Base-by-base conservation (phyloP, 2,329 filamentous ascomycete genomes). In the Byssothecium circinans region DNA sequence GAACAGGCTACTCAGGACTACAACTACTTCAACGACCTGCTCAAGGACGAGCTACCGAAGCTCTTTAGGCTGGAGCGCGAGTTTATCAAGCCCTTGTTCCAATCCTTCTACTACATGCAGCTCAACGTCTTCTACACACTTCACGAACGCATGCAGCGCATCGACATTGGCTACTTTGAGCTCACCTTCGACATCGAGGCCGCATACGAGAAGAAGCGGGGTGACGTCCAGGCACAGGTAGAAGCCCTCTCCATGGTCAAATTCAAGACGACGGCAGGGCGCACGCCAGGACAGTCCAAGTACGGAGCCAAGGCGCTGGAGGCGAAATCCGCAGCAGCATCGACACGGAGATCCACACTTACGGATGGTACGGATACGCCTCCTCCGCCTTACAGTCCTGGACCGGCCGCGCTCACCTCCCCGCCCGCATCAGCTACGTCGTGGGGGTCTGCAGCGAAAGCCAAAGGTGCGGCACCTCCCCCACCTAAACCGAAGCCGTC, bases 91-190 rank as follows among this genome's bases (percentile, higher is more conserved):
- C 94, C 94, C 2, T 83, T 99, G 7, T 99, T 99, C 80, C 94
- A 97, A 71, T 95, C 89, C 8, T 99, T 99, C 77, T 99, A 99
- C 76, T 99, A 97, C 78, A 99, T 99, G 94, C 94, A 99, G 74
- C 83, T 99, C 57, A 99, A 99, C 73, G 89, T 99, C 57, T 99
- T 97, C 73, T 99, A 99, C 74, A 99, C 94, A 1, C 80, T 99
- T 44, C 94, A 99, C 71, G 92, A 97, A 74, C 90, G 87, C 74
- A 99, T 99, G 94, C 94, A 99, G 75, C 85, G 82, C 58, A 91
- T 95, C 70, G 91, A 97, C 66, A 99, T 99, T 67, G 91, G 91
- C 52, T 99, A 99, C 75, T 99, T 99, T 72, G 89, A 99, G 71
- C 81, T 99, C 42, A 89, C 88, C 1, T 80, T 89, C 25, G 91